Evolutionary conservation across 768 basidiomycete species (phyloP), one percentile per base, ranked within the genome.

Genomic region (Chlorophyllum brunneum): DNA sequence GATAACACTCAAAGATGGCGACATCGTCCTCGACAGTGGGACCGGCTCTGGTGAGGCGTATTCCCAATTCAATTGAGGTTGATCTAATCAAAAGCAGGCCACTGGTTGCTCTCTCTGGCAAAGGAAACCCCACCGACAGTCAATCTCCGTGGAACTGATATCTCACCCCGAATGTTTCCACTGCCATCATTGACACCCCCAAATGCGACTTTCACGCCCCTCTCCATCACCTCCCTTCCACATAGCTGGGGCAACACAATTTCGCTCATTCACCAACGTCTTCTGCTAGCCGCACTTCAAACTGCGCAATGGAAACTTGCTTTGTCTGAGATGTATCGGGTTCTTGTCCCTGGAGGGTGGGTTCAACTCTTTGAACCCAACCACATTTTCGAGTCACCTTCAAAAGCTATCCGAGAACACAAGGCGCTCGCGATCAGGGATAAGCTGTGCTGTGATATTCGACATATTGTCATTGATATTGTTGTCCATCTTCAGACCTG

Each of bases 81-180:
- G 9, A 3, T 16, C 8, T 38, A 6, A 37, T 16, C 15, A 31
- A 13, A 15, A 33, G 1, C 39, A 63, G 62, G 60, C 22, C 55
- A 56, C 24, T 63, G 61, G 62, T 26, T 61, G 24, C 59, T 61
- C 15, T 54, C 60, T n/a, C 37, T 58, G 5, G 57, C 43, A 23
- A 46, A 55, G 27, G 37, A 53, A 24, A 16, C 56, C 24, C 37
- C 51, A 1, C 30, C 37, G 29, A 43, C 45, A 15, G 51, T 59
- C 4, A 27, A 48, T 7, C 46, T 61, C 26, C 50, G 55, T 24
- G 60, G 60, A 31, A 49, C 58, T 31, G 62, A 63, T 54, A 60
- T 60, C 43, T 43, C 55, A 30, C 46, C 57, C 2, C 55, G 59
- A 22, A 56, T 59, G 26, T 61, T 63, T 46, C 62, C 63, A 5